phyloP scores from a whole-genome alignment of 805 yeast genomes.

The Grigorovia jiainica region DNA sequence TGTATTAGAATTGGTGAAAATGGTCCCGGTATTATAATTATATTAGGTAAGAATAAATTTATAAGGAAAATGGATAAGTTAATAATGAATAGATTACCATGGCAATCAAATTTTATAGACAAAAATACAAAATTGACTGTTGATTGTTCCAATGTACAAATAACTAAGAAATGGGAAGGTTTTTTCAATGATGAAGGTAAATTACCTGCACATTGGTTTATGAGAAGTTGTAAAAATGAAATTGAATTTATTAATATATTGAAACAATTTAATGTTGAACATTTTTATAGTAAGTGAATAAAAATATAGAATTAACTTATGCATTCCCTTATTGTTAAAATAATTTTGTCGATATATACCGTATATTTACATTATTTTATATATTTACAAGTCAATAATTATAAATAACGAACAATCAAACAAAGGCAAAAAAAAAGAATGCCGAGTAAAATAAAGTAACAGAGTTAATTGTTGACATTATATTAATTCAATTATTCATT shows the following conservation, averaged over 20 bases:
- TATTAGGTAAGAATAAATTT: conserved; percentile 63
- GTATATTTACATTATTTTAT: not conserved
- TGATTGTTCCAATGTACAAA: not conserved
- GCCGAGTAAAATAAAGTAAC: too few species aligned
- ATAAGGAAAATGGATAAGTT: conserved; percentile 56
- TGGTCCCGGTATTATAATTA: conserved; percentile 50
- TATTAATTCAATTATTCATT: conserved; percentile 33
- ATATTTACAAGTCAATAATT: not conserved
- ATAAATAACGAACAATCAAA: too few species aligned
- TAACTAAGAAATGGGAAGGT: conserved; percentile 59
- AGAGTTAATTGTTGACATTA: not conserved
- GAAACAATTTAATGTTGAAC: conserved; percentile 42
- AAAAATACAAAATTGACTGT: conserved; percentile 8
- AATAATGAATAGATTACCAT: conserved; percentile 51
- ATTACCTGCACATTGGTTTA: conserved; percentile 58
- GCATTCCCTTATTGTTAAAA: too few species aligned
- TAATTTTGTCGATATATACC: conserved; percentile 1
- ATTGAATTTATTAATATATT: conserved; percentile 43
- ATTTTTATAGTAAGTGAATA: conserved; percentile 12
- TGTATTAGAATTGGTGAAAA: conserved; percentile 36
- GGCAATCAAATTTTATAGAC: conserved; percentile 46
- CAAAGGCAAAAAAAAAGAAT: not conserved
- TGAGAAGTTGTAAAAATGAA: conserved; percentile 42
- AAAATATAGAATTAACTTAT: not conserved
- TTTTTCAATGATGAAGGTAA: conserved; percentile 33